Conservation (phyloP, 148 eudicot genomes). For the Rhododendron simsii region DNA sequence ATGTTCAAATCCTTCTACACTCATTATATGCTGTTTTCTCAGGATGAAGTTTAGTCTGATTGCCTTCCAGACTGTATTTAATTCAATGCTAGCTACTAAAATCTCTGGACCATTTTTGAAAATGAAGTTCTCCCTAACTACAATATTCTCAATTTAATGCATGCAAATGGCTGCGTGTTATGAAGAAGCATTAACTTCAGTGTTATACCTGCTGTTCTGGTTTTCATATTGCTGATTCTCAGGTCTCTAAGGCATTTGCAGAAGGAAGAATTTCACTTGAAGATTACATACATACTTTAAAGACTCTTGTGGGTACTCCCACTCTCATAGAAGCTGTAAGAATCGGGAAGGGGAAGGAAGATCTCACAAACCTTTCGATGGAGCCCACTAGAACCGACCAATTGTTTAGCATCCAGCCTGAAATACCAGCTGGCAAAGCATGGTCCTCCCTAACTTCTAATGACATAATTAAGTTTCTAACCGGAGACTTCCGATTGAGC, state of each 20-base stretch:
- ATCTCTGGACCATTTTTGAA: background rate
- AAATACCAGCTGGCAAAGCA: constrained; percentile 18
- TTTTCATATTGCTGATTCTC: background rate
- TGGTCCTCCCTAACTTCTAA: constrained; percentile 13
- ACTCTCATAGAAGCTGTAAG: constrained; percentile 17
- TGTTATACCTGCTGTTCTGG: background rate
- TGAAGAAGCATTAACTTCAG: background rate
- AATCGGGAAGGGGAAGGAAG: constrained; percentile 21
- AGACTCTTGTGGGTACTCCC: constrained; percentile 13
- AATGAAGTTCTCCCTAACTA: background rate
- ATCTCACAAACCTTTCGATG: constrained; percentile 17
- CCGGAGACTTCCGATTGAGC: constrained; percentile 23
- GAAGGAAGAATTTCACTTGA: constrained; percentile 18
- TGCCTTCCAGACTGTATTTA: background rate
- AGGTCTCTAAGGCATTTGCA: constrained; percentile 22
- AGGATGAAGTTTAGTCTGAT: background rate
- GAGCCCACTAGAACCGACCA: constrained; percentile 10
- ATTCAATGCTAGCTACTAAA: background rate
- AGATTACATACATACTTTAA: constrained; percentile 15
- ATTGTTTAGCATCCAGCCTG: background rate
- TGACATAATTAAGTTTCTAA: constrained; percentile 22
- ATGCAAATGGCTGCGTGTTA: background rate
- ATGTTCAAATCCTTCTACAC: background rate
- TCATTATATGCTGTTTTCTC: background rate
- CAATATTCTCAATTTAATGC: background rate